Evolutionary conservation across 495 filamentous ascomycete genomes (phyloP).

Genomic region (Aspergillus saccharolyticus): DNA sequence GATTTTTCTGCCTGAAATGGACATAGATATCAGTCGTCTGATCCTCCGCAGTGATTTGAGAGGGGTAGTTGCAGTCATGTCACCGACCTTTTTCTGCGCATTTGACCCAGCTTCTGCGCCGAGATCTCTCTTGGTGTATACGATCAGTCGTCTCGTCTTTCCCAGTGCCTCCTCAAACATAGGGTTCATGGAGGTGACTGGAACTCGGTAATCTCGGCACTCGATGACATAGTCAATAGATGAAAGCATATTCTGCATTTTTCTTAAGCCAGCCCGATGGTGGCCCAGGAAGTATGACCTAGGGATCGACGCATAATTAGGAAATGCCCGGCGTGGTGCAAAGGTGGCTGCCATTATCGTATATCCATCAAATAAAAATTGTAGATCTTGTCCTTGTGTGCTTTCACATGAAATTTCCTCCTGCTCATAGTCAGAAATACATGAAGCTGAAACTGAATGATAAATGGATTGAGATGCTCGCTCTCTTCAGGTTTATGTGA

Average conservation of each 20-base stretch:
- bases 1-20: conserved; percentile 31
- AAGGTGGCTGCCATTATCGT: conserved; percentile 47
- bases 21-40: neutral
- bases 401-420: neutral
- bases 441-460: neutral
- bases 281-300: conserved; percentile 97
- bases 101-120: conserved; percentile 38
- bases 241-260: conserved; percentile 80
- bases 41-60: too few relatives aligned
- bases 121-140: conserved; percentile 89
- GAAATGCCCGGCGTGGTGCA: conserved; percentile 67
- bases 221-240: conserved; percentile 87
- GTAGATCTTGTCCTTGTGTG: neutral
- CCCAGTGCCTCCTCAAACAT: conserved; percentile 76
- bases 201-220: conserved; percentile 89
- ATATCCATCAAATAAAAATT: neutral
- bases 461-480: neutral
- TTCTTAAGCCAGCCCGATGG: conserved; percentile 73
- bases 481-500: neutral
- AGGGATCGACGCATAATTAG: conserved; percentile 62
- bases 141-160: conserved; percentile 65
- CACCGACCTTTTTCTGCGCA: conserved; percentile 28
- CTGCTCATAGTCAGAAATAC: conserved; percentile 3
- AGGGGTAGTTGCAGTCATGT: conserved; percentile 2
- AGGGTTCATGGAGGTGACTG: conserved; percentile 83